Conservation (phyloP, 2,329 filamentous ascomycete genomes). For the Colletotrichum sp. region DNA sequence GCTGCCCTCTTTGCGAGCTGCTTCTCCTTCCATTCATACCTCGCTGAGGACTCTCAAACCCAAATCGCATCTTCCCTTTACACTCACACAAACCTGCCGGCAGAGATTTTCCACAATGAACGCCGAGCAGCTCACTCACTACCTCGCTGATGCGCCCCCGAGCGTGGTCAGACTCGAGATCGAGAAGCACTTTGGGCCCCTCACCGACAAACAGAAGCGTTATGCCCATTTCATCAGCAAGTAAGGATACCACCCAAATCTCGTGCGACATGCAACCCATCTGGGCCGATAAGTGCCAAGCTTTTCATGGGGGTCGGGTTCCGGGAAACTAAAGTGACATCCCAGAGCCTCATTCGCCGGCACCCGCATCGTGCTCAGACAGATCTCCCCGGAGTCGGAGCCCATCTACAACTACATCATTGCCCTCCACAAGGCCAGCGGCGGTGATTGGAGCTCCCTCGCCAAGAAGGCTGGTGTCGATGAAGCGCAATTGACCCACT, state of each 20-base stretch:
- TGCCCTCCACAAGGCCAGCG: constrained; percentile 67
- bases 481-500: constrained; percentile 67
- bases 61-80: not conserved
- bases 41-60: not conserved
- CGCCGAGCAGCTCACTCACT: constrained; percentile 70
- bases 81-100: constrained; percentile 4
- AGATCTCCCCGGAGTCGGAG: constrained; percentile 83
- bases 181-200: constrained; percentile 86
- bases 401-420: constrained; percentile 83
- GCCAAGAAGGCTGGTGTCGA: constrained; percentile 68
- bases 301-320: not conserved
- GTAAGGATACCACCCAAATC: constrained; percentile 46
- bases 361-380: constrained; percentile 78
- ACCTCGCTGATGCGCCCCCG: constrained; percentile 89
- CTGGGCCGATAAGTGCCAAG: not conserved
- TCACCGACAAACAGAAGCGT: constrained; percentile 78
- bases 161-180: constrained; percentile 88
- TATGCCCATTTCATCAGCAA: constrained; percentile 91
- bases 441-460: constrained; percentile 74
- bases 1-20: constrained; percentile 30
- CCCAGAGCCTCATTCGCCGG: constrained; percentile 76
- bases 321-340: constrained; percentile 10
- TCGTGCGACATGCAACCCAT: not conserved
- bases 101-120: constrained; percentile 52
- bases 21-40: constrained; percentile 1